Percentiles rank a stretch among this genome's conserved stretches.
These are phyloP conservation scores for Globomyces pollinis-pini DNA, from an alignment of 192 early-diverging fungal species.

Conservation along the genomic window DNA sequence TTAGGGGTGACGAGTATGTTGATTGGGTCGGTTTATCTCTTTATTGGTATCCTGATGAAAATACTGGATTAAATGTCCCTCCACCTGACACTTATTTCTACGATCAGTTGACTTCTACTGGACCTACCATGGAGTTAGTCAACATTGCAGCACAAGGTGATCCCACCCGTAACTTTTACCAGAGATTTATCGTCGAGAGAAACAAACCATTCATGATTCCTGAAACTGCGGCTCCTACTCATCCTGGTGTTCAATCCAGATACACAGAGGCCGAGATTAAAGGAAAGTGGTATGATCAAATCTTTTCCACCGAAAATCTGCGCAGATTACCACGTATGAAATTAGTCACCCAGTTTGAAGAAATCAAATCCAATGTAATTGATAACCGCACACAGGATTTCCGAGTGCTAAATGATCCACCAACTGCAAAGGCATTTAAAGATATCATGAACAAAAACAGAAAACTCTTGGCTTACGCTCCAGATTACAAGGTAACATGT, in stretches of 20 bases:
- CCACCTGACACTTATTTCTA: neutral
- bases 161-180: slow-evolving; percentile 28
- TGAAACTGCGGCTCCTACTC: slow-evolving; percentile 29
- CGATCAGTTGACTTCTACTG: slow-evolving; percentile 7
- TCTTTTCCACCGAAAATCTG: neutral
- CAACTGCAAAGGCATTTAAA: neutral
- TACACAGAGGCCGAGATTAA: slow-evolving; percentile 20
- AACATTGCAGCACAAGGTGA: neutral
- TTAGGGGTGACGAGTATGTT: slow-evolving; percentile 25
- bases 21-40: slow-evolving; percentile 33
- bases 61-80: neutral
- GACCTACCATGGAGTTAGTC: neutral
- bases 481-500: neutral
- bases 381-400: neutral
- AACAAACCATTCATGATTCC: slow-evolving; percentile 36
- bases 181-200: slow-evolving; percentile 17
- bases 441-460: neutral
- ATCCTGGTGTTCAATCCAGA: slow-evolving; percentile 1
- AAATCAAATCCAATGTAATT: neutral
- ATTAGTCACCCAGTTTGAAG: neutral
- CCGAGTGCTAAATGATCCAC: neutral
- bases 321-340: neutral
- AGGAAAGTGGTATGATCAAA: slow-evolving; percentile 29
- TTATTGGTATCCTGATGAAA: slow-evolving; percentile 21
- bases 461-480: neutral